Percentiles rank a stretch among this genome's conserved stretches.
These are phyloP conservation scores for Leucogyrophana mollusca DNA, from an alignment of 768 basidiomycete species.

Conservation along the genomic window DNA sequence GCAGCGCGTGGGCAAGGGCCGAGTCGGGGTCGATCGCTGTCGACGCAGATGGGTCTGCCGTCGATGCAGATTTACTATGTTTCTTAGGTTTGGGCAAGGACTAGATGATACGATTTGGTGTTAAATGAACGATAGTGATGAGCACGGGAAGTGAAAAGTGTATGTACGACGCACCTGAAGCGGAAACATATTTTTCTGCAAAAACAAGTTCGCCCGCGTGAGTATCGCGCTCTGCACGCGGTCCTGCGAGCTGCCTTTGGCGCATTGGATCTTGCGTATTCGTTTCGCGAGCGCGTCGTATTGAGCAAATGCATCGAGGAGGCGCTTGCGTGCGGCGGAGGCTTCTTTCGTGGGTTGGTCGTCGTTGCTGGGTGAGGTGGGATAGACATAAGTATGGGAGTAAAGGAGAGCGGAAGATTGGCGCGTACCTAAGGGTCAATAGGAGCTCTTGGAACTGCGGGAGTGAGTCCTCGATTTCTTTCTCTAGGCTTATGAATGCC, in stretches of 20 bases:
- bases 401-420: not conserved
- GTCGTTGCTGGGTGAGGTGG: constrained; percentile 27
- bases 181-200: constrained; percentile 87
- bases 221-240: constrained; percentile 82
- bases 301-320: constrained; percentile 82
- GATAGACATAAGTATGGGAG: not conserved
- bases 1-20: constrained; percentile 67
- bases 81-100: constrained; percentile 50
- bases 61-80: constrained; percentile 8
- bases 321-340: constrained; percentile 67
- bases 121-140: not conserved
- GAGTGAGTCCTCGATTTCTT: constrained; percentile 85
- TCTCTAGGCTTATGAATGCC: constrained; percentile 73
- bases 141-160: not conserved
- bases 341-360: constrained; percentile 68
- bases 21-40: constrained; percentile 62
- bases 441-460: constrained; percentile 89
- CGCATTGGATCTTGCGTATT: constrained; percentile 70
- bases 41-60: constrained; percentile 9
- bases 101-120: constrained; percentile 18
- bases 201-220: constrained; percentile 71
- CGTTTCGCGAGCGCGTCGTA: constrained; percentile 89
- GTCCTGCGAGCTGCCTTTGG: constrained; percentile 72
- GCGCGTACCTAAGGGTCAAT: constrained; percentile 57
- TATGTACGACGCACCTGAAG: constrained; percentile 19